phyloP scores from a whole-genome alignment of 1,139 yeast species.

The Yamadazyma dushanensis region DNA sequence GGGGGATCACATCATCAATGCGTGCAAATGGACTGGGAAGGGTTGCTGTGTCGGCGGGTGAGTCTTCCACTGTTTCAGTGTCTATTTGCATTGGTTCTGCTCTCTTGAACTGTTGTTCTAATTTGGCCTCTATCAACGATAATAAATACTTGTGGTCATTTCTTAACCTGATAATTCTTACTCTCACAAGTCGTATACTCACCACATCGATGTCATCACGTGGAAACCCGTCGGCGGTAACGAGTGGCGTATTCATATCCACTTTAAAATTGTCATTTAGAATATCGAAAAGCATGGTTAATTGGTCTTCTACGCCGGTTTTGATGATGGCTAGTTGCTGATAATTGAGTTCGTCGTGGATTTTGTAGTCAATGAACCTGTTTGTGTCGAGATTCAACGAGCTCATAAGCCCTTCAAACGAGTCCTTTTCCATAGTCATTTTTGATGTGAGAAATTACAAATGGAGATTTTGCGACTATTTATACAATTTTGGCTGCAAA shows the following conservation, averaged over 20 bases:
- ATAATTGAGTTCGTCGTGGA: slow-evolving; percentile 21
- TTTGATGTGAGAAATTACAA: background rate
- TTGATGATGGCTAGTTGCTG: slow-evolving; percentile 32
- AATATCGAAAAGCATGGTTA: slow-evolving; percentile 31
- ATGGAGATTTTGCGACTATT: background rate
- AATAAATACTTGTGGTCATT: slow-evolving; percentile 65
- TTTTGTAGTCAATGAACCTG: slow-evolving; percentile 11
- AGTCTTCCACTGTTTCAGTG: slow-evolving; percentile 2
- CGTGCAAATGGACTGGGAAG: slow-evolving; percentile 60
- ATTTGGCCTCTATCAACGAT: slow-evolving; percentile 44
- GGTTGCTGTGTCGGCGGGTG: too few relatives aligned
- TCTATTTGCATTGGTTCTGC: background rate
- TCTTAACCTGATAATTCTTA: slow-evolving; percentile 61
- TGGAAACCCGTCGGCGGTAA: slow-evolving; percentile 81
- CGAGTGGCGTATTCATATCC: slow-evolving; percentile 64
- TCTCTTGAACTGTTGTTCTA: slow-evolving; percentile 43
- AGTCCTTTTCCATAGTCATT: slow-evolving; percentile 19
- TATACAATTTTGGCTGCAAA: slow-evolving; percentile 3
- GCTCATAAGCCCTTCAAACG: slow-evolving; percentile 41
- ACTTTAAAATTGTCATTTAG: slow-evolving; percentile 37
- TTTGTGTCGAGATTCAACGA: slow-evolving; percentile 28
- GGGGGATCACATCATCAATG: slow-evolving; percentile 44
- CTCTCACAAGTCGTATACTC: slow-evolving; percentile 59
- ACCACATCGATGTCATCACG: slow-evolving; percentile 81
- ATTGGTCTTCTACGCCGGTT: slow-evolving; percentile 32